Percentiles rank a stretch among this genome's conserved stretches.
These are phyloP conservation scores for Zasmidium cellare DNA, from an alignment of 2,329 filamentous ascomycete genomes.

Conservation along the genomic window DNA sequence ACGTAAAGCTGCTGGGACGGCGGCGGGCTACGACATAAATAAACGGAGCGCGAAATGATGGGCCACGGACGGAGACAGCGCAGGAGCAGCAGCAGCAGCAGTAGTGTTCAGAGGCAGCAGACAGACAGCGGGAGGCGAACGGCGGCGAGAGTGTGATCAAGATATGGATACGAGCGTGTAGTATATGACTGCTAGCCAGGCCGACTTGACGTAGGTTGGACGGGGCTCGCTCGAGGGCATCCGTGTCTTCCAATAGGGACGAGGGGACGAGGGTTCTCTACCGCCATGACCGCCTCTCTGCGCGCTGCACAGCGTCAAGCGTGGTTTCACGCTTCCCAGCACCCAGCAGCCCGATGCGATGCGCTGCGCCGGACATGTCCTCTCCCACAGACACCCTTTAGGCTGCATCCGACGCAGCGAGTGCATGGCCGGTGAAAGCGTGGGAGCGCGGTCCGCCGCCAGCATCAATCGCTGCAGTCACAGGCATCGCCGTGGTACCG, in stretches of 20 bases:
- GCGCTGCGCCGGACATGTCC: no score
- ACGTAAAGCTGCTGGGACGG: constrained; percentile 4
- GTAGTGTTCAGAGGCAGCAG: neutral
- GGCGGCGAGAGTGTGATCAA: neutral
- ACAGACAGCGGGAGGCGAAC: neutral
- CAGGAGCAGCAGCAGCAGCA: no score
- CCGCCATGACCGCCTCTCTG: neutral
- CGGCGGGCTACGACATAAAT: neutral
- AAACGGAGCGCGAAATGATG: neutral
- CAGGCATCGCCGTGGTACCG: neutral
- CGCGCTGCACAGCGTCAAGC: constrained; percentile 3
- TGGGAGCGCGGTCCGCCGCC: constrained; percentile 4
- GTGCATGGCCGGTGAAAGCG: constrained; percentile 3
- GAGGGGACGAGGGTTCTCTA: neutral
- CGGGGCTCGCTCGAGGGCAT: neutral
- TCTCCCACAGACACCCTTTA: constrained; percentile 4
- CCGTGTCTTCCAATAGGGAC: constrained; percentile 7
- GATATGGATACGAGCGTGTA: neutral
- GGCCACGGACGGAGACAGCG: no score
- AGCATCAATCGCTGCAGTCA: neutral
- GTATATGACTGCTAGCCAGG: constrained; percentile 7
- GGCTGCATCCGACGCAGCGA: constrained; percentile 4
- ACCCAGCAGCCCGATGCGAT: neutral
- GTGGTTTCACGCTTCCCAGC: constrained; percentile 4
- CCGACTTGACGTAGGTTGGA: constrained; percentile 9